Evolutionary conservation across 257 asterid genomes (phyloP).

Genomic region (Marsdenia floribunda): DNA sequence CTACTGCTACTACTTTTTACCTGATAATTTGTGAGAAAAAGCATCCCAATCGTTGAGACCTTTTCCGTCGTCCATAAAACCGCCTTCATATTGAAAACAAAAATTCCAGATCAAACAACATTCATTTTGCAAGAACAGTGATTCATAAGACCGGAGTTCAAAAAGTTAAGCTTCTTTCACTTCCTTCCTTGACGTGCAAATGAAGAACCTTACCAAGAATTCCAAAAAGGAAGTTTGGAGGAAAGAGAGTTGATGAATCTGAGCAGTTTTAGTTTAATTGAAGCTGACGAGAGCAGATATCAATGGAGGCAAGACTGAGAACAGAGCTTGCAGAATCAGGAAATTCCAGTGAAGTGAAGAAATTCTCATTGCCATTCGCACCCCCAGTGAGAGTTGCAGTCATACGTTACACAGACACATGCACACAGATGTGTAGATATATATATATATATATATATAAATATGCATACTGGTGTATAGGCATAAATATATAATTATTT

Average conservation of each 20-base stretch:
- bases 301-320: neutral
- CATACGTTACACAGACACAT: too few relatives aligned
- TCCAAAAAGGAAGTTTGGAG: constrained; percentile 11
- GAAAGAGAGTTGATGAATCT: neutral
- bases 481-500: too few relatives aligned
- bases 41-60: constrained; percentile 37
- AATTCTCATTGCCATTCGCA: neutral
- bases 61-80: constrained; percentile 13
- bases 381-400: too few relatives aligned
- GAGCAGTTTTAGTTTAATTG: neutral
- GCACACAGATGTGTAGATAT: too few relatives aligned
- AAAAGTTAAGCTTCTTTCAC: too few relatives aligned
- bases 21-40: constrained; percentile 24
- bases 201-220: neutral
- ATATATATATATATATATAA: too few relatives aligned
- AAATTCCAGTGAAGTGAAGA: neutral
- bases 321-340: neutral
- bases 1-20: constrained; percentile 17
- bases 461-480: too few relatives aligned
- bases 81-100: constrained; percentile 38
- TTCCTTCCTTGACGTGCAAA: too few relatives aligned
- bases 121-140: neutral
- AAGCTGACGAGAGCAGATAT: neutral
- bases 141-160: neutral
- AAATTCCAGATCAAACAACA: neutral